Base-by-base conservation (phyloP, 106 monocot genomes). In the Acanthochlamys bracteata region DNA sequence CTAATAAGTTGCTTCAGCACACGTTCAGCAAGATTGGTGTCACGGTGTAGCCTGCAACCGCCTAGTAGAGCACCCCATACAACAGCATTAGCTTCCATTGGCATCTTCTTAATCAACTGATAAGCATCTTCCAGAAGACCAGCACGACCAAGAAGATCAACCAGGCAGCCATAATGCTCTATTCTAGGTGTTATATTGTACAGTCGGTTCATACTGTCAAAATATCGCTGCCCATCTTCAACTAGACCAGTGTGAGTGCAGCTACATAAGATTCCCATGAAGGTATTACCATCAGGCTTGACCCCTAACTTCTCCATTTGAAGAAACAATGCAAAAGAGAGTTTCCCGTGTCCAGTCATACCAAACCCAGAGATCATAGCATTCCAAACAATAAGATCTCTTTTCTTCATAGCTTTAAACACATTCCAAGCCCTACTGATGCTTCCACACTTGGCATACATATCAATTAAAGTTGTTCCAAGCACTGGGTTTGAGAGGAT, bases 131-230 rank as follows among this genome's bases (percentile, higher is more conserved):
- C 82, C 24, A 92, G 57, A n/a, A 92, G 68, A 0, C 92, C 92
- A 25, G 72, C 81, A 33, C 92, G 78, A 1, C 81, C 74, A 19
- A 87, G 77, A 23, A 92, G 79, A 67, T 92, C 87, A 52, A 92
- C 82, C 77, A 92, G 76, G 46, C 84, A 84, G 49, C 92, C 92
- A 62, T 86, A 92, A 57, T 92, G 92, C 75, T 87, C 87, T 24
- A 92, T 76, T 55, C 78, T 76, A 21, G 76, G 92, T 53, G 47
- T 66, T 17, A 92, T 55, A 24, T 4, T 20, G 57, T 84, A 87
- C 15, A 84, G 57, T 17, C 16, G 20, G 55, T 15, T 75, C 74
- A 92, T 84, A 40, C 61, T 73, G 25, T 73, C 9, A 67, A 92
- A 92, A 63, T 84, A 82, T 3, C 39, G 39, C 8, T 65, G 33